Base-by-base conservation (phyloP, 2,329 filamentous ascomycete genomes). In the Xylariales sp. region DNA sequence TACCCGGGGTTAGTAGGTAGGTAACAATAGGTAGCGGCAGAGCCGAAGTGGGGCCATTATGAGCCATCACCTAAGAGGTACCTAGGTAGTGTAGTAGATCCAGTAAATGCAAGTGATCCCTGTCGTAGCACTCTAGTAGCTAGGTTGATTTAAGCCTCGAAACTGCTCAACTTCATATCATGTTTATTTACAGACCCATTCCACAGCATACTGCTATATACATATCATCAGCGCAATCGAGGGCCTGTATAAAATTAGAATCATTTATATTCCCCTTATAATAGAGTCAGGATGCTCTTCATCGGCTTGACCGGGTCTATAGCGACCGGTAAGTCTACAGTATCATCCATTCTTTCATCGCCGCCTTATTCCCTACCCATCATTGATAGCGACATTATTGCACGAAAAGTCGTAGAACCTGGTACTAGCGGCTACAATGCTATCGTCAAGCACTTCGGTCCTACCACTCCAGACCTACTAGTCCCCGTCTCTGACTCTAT, bases 251-350 rank as follows among this genome's bases (percentile, higher is more conserved):
- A 45, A 36, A 14, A 59, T 41, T 59, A 59, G 58, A 56, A 52
- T 16, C 4, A 23, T 41, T 41, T 58, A 6, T 60, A 16, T 52
- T 41, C 12, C 7, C 23, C 9, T 5, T 39, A 59, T 23, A 14
- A 9, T 34, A 54, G 10, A 53, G 23, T n/a, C 54, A 72, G n/a
- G 16, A 98, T 98, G 96, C 88, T 98, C 56, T 90, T 99, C 76
- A 94, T 99, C 75, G 96, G 96, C 65, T 89, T 99, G 32, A 99
- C 96, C 8, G 96, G 96, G 78, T 97, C 94, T 69, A 98, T 99
- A 78, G 96, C 96, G 68, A 99, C 96, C 5, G 96, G 96, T 79
- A 99, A 99, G 87, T 97, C 95, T 53, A 99, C 95, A 72, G 94
- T 97, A 63, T 97, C 96, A 34, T 85, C 87, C 46, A 87, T 97